These are phyloP conservation scores for Globisporangium ultimum DNA, from an alignment of 352 stramenopile species.

Conservation along the genomic window DNA sequence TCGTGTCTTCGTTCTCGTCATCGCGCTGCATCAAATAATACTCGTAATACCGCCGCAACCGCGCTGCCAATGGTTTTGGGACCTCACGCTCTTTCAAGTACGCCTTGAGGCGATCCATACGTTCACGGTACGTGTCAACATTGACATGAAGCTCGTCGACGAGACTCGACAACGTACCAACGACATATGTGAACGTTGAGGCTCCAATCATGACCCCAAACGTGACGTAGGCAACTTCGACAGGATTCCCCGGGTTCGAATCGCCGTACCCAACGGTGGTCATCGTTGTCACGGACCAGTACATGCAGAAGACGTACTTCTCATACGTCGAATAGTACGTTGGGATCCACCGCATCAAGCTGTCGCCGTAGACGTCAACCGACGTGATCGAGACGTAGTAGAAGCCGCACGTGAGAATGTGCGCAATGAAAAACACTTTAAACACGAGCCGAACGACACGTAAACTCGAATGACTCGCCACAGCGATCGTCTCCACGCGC, in stretches of 20 bases:
- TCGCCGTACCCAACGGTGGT: constrained; percentile 81
- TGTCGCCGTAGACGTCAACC: constrained; percentile 23
- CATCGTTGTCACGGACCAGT: constrained; percentile 79
- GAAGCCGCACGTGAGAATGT: constrained; percentile 58
- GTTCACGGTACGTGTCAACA: constrained; percentile 45
- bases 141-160: constrained; percentile 66
- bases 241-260: constrained; percentile 45
- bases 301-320: constrained; percentile 70
- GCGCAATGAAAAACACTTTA: constrained; percentile 62
- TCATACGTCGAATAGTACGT: constrained; percentile 30
- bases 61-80: constrained; percentile 42
- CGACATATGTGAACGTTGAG: constrained; percentile 75
- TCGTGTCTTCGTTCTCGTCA: constrained; percentile 67
- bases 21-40: constrained; percentile 77
- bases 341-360: constrained; percentile 24
- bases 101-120: constrained; percentile 74
- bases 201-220: constrained; percentile 55
- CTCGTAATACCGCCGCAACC: constrained; percentile 75
- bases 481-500: constrained; percentile 44
- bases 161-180: constrained; percentile 72
- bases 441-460: constrained; percentile 54
- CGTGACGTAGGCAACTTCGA: constrained; percentile 54
- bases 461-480: constrained; percentile 43
- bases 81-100: constrained; percentile 69
- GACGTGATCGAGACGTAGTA: constrained; percentile 52